phyloP scores from a whole-genome alignment of 164 flowering plant species.

The Hamamelis virginiana region DNA sequence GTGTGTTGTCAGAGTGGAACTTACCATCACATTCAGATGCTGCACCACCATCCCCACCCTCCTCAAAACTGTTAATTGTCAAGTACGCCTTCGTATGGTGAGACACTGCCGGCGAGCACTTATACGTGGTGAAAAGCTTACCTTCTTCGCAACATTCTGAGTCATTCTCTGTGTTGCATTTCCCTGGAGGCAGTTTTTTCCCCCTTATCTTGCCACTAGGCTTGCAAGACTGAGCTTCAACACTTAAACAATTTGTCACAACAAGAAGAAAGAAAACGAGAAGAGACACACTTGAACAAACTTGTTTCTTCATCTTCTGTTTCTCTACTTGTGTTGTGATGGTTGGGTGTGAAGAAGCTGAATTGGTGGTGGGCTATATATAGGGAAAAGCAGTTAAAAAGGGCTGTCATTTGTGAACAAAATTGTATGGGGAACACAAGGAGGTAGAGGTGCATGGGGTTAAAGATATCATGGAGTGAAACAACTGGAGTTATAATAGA shows the following conservation, averaged over 20 bases:
- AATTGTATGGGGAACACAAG: no score
- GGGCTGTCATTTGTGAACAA: not conserved
- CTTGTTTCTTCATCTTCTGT: constrained; percentile 6
- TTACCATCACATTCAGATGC: constrained; percentile 19
- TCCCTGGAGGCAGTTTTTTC: constrained; percentile 15
- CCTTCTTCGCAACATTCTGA: constrained; percentile 21
- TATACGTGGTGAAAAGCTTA: constrained; percentile 11
- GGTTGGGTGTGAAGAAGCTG: not conserved
- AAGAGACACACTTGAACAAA: not conserved
- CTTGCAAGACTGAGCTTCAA: constrained; percentile 13
- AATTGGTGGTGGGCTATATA: not conserved
- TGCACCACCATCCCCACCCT: constrained; percentile 18
- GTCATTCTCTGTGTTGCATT: constrained; percentile 23
- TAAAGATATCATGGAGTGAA: no score
- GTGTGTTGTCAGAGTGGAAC: constrained; percentile 14
- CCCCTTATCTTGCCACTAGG: constrained; percentile 22
- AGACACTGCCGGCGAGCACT: constrained; percentile 15
- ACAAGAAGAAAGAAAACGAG: constrained; percentile 9
- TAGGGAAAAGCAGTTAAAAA: not conserved
- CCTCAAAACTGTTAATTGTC: constrained; percentile 20
- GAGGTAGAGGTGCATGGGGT: no score
- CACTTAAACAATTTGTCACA: not conserved
- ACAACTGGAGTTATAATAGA: no score
- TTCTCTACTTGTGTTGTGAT: not conserved
- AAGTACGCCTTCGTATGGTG: constrained; percentile 10